Evolutionary conservation across 2,329 filamentous ascomycete genomes (phyloP).

Genomic region (Fusarium denticulatum): DNA sequence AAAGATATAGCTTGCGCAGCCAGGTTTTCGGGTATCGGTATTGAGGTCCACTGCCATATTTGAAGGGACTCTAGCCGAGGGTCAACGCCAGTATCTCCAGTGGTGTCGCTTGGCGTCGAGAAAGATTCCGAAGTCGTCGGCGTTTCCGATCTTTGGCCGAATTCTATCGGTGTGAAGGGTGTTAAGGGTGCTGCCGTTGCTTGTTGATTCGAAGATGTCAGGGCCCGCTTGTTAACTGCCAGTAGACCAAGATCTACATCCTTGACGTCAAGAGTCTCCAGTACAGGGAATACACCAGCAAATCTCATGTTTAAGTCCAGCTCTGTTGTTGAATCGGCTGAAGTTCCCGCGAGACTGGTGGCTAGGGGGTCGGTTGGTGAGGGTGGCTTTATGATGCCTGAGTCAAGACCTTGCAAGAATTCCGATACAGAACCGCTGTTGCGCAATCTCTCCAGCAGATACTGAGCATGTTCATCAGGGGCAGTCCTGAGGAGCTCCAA

Average conservation of each 20-base stretch:
- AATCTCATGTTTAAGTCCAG: constrained; percentile 10
- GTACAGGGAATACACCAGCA: background rate
- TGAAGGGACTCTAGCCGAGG: background rate
- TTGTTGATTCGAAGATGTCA: background rate
- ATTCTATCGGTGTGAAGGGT: background rate
- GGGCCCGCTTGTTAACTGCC: background rate
- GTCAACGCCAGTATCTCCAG: background rate
- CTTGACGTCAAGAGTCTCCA: background rate
- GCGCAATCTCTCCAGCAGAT: background rate
- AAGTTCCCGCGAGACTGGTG: background rate
- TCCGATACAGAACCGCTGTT: background rate
- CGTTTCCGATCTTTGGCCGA: background rate
- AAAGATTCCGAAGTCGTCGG: background rate
- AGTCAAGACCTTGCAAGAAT: background rate
- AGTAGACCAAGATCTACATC: constrained; percentile 8
- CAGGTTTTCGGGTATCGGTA: background rate
- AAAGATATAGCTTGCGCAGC: constrained; percentile 12
- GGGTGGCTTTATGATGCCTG: rapidly evolving
- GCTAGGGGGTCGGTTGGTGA: background rate
- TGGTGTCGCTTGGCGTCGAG: background rate
- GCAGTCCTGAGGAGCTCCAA: constrained; percentile 2
- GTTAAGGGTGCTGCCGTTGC: rapidly evolving
- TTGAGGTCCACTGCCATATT: constrained; percentile 18
- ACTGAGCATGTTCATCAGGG: background rate
- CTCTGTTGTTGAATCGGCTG: background rate